phyloP scores from a whole-genome alignment of 768 basidiomycete genomes.

The Ramaria rubella region DNA sequence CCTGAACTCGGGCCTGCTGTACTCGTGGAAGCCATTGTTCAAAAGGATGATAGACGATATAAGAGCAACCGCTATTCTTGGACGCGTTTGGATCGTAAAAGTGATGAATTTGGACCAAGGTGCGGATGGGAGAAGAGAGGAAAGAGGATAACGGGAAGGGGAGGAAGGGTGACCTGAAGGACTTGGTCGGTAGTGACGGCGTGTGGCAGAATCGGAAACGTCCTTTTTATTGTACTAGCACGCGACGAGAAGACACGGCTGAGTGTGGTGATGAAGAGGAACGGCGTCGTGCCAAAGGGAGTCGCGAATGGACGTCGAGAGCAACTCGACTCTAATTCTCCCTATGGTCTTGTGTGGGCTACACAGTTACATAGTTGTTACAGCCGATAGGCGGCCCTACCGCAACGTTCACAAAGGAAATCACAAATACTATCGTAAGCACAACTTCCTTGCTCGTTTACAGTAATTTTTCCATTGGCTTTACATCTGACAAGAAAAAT shows the following conservation, averaged over 20 bases:
- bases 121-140: not conserved
- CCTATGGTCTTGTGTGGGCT: slow-evolving; percentile 13
- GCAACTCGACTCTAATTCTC: not conserved
- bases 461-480: too few species aligned
- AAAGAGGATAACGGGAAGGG: not conserved
- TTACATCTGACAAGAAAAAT: too few species aligned
- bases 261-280: not conserved
- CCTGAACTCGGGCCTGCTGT: slow-evolving; percentile 6
- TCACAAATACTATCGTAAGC: too few species aligned
- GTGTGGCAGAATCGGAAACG: not conserved
- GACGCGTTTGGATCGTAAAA: slow-evolving; percentile 7
- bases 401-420: too few species aligned
- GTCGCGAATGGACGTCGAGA: not conserved
- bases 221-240: slow-evolving; percentile 1
- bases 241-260: not conserved
- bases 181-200: not conserved
- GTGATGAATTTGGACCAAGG: not conserved
- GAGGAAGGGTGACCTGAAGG: not conserved
- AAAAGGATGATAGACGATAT: not conserved
- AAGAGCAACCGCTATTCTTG: not conserved
- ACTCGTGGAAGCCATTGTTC: slow-evolving; percentile 6
- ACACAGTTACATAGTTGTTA: too few species aligned
- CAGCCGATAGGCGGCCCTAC: too few species aligned
- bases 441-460: too few species aligned
- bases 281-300: slow-evolving; percentile 6